Evolutionary conservation across 2,329 filamentous ascomycete species (phyloP), one percentile per base, ranked within the genome.

Genomic region (Periconia digitata): DNA sequence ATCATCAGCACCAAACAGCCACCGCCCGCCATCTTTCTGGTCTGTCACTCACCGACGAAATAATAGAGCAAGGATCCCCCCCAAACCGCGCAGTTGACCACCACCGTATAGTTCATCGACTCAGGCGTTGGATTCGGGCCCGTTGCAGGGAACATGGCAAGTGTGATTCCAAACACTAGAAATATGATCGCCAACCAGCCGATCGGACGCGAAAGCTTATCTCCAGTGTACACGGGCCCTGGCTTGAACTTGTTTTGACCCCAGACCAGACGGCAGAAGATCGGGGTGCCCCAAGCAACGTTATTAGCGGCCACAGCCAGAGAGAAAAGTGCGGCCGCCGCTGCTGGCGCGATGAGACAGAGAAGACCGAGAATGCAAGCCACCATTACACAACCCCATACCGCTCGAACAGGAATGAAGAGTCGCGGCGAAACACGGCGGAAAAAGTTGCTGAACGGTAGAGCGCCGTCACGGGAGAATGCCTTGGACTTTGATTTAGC

Each of bases 21-120:
- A 18, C 10, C 22, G 22, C 15, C 12, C 8, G 74, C 18, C 17
- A 17, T 3, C 27, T 32, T 3, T 32, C 24, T 27, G 12, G 24
- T 16, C 7, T 39, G 12, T n/a, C n/a, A 46, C 49, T 36, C 29
- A 55, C 52, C 47, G 36, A 54, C 40, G 21, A 54, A 59, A 59
- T 84, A 85, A 63, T 85, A 85, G 1, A 72, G 42, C 55, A 83
- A 63, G 0, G 77, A 74, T 1, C 81, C 80, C 13, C 78, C 69
- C 83, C 83, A 85, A 1, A 85, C 77, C 3, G 77, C 76, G 27
- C 73, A 74, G 53, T 84, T 84, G 50, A 86, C 81, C 1, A 84
- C 82, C 2, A 84, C 75, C 0, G 82, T 84, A 59, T 85, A 85
- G 56, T 85, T 86, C 83, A 85, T 85, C 15, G 67, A 67, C 35